A percentile compares a stretch with the other conserved stretches of the same genome.
phyloP scores from a whole-genome alignment of 1,139 yeast species.

The Sugiyamaella sp. region DNA sequence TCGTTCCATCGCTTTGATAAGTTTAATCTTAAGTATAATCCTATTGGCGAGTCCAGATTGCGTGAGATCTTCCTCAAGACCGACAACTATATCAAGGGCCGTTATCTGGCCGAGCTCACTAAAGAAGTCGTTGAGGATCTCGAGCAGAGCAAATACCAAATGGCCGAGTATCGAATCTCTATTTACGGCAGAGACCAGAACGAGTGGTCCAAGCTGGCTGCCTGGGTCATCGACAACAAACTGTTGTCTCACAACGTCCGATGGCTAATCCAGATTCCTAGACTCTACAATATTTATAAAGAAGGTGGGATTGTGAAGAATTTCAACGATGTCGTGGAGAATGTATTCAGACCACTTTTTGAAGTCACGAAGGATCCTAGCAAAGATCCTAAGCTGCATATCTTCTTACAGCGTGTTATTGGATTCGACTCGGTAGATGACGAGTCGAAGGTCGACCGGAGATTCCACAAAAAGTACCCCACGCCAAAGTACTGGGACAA shows the following conservation, averaged over 20 bases:
- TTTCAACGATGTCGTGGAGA: constrained; percentile 76
- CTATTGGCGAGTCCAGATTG: constrained; percentile 95
- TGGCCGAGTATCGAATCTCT: constrained; percentile 94
- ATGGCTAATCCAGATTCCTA: constrained; percentile 95
- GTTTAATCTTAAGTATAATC: constrained; percentile 95
- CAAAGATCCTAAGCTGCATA: constrained; percentile 83
- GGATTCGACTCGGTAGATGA: constrained; percentile 99
- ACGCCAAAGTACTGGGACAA: constrained; percentile 79
- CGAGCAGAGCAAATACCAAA: constrained; percentile 93
- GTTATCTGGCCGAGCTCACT: constrained; percentile 89
- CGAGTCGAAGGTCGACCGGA: constrained; percentile 87
- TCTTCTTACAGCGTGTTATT: constrained; percentile 88
- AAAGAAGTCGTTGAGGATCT: constrained; percentile 89
- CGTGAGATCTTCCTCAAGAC: constrained; percentile 95
- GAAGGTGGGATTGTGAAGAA: constrained; percentile 67
- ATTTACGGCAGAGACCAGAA: constrained; percentile 85
- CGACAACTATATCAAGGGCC: constrained; percentile 87
- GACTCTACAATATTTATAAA: constrained; percentile 88
- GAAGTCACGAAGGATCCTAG: constrained; percentile 86
- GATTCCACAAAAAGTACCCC: constrained; percentile 80
- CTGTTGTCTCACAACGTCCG: constrained; percentile 91
- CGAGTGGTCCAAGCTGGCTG: constrained; percentile 96
- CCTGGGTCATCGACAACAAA: constrained; percentile 93
- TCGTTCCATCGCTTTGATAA: constrained; percentile 98
- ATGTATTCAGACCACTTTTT: constrained; percentile 85